Evolutionary conservation across 257 asterid species (phyloP).

Genomic region (Solanum ossicruentum): DNA sequence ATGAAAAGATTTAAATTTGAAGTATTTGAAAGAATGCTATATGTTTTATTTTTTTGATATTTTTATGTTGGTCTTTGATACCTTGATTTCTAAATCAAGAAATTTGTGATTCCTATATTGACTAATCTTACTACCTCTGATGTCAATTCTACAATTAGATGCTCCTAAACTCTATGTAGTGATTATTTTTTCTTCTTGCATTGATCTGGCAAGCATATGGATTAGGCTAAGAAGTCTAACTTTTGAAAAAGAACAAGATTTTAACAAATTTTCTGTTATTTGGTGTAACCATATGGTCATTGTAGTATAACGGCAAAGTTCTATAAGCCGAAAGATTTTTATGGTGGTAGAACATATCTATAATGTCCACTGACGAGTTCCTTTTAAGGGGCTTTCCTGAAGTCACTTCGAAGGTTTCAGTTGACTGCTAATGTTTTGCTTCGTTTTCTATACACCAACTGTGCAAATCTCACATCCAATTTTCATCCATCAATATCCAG

Average conservation of each 20-base stretch:
- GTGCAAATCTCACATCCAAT: not conserved
- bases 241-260: not conserved
- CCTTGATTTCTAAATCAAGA: not conserved
- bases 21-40: not conserved
- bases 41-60: not conserved
- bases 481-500: not conserved
- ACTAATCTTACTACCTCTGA: not conserved
- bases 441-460: not conserved
- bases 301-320: not conserved
- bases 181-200: not conserved
- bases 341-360: not conserved
- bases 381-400: no score
- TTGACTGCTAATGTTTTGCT: not conserved
- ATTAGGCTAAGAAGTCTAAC: not conserved
- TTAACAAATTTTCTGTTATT: not conserved
- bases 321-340: not conserved
- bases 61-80: not conserved
- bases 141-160: not conserved
- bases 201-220: not conserved
- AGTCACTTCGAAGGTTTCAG: not conserved
- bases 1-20: not conserved
- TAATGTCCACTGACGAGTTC: not conserved
- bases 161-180: not conserved
- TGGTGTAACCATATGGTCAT: not conserved
- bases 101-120: not conserved